Evolutionary conservation across 768 basidiomycete genomes (phyloP), one percentile per base, ranked within the genome.

Genomic region (Amylocystis lapponica): DNA sequence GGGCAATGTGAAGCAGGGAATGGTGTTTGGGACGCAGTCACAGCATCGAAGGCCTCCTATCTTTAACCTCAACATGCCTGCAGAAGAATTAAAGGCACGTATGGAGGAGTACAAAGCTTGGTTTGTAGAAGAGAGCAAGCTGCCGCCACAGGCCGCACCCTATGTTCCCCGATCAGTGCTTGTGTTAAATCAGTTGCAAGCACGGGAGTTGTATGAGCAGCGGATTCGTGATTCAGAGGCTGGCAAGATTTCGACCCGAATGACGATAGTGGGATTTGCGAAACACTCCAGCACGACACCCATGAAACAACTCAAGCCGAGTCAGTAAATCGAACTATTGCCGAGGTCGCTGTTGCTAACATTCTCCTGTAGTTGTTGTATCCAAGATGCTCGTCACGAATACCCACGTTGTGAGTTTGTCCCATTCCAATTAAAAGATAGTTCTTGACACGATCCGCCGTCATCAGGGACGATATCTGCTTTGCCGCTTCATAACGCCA

Each of bases 401-500:
- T 14, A 38, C 27, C 5, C 45, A 52, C 27, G 20, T 33, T 4
- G 45, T 49, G 17, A 16, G 51, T 42, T 19, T 8, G 9, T 20
- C 9, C 21, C 36, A 8, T 25, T 40, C 27, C 34, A 20, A 19
- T 36, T 10, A 19, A 33, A 11, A 8, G 8, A 16, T 12, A 8
- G 16, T 27, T 11, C 27, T 12, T n/a, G 17, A 27, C 8, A 14
- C 22, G 23, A 8, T 19, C 21, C 26, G 14, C 12, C 27, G 10
- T 10, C 19, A 3, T 43, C 9, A 26, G 49, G 51, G 51, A 40
- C 13, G 29, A 26, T 29, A 49, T 39, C 32, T 53, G 2, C 26
- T 53, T 6, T 53, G 51, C 34, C 51, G 51, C 27, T n/a, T 45
- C 5, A 32, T 53, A 5, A 27, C 51, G 3, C 51, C 46, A 19